phyloP scores from a whole-genome alignment of 257 asterid species.

The Nicotiana attenuata region DNA sequence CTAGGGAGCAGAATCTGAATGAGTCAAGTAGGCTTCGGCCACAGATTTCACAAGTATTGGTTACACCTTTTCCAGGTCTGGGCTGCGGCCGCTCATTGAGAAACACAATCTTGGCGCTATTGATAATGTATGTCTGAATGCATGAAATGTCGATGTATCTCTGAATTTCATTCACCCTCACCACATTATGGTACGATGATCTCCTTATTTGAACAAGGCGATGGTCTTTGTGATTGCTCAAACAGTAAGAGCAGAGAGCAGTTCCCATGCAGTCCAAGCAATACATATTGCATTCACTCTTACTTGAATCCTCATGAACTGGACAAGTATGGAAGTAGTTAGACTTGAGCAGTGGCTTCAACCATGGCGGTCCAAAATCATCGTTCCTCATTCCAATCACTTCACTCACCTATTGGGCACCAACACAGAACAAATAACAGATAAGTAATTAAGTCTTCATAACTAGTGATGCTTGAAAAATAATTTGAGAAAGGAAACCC shows the following conservation, averaged over 20 bases:
- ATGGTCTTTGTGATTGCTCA: conserved; percentile 46
- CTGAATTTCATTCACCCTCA: conserved; percentile 48
- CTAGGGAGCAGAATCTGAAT: conserved; percentile 57
- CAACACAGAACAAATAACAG: background rate
- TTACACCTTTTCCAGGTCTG: conserved; percentile 49
- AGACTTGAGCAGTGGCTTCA: conserved; percentile 48
- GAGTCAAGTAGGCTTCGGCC: conserved; percentile 49
- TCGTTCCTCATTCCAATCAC: conserved; percentile 24
- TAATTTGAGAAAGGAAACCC: background rate
- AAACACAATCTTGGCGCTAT: conserved; percentile 49
- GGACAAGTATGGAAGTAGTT: conserved; percentile 49
- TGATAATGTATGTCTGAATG: conserved; percentile 51
- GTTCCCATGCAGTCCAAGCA: conserved; percentile 69
- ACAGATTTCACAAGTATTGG: conserved; percentile 49
- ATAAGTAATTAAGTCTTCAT: no score
- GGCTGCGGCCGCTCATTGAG: conserved; percentile 53
- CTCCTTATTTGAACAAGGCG: conserved; percentile 58
- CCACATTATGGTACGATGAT: conserved; percentile 52
- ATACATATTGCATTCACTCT: conserved; percentile 59
- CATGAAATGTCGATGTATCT: conserved; percentile 46
- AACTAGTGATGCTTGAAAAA: no score
- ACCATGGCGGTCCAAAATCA: conserved; percentile 49
- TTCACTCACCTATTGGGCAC: conserved; percentile 34
- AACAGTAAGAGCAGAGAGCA: conserved; percentile 60
- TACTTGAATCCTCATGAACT: conserved; percentile 42